phyloP scores from a whole-genome alignment of 129 eudicot genomes.

The Chrysanthemum makinoi region DNA sequence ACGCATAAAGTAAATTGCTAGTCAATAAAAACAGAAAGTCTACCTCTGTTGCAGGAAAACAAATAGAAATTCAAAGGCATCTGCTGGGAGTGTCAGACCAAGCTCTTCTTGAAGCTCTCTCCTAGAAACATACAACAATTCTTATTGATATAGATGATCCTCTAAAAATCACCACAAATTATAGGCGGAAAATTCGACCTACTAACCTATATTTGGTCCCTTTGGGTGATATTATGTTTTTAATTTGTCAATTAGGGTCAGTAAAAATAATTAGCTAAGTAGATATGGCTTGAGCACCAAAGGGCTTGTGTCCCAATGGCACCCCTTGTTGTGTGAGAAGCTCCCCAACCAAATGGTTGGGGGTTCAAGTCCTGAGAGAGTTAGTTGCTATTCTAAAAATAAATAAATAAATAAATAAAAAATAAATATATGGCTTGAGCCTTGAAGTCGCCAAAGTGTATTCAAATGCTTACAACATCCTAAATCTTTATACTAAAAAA shows the following conservation, averaged over 20 bases:
- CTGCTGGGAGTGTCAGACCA: constrained; percentile 75
- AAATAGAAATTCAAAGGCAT: constrained; percentile 86
- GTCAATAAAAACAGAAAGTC: background rate
- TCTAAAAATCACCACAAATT: constrained; percentile 5
- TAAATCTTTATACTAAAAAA: background rate
- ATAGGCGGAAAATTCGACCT: background rate
- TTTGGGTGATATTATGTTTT: background rate
- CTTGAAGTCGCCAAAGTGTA: background rate
- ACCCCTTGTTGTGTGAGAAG: too few relatives aligned
- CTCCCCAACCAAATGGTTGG: too few relatives aligned
- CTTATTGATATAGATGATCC: background rate
- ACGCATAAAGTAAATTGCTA: too few relatives aligned
- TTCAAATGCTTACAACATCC: constrained; percentile 1
- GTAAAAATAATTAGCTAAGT: background rate
- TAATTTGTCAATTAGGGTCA: background rate
- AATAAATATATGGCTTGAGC: background rate
- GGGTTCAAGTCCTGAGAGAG: too few relatives aligned
- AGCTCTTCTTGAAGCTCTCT: constrained; percentile 98
- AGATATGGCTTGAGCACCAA: background rate
- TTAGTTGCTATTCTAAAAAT: too few relatives aligned
- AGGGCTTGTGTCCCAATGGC: too few relatives aligned
- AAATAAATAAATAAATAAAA: too few relatives aligned
- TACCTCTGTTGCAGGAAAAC: constrained; percentile 79
- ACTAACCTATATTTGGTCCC: background rate
- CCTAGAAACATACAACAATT: constrained; percentile 46